These are phyloP conservation scores for Yueomyces sp. DNA, from an alignment of 805 yeast genomes.

Conservation along the genomic window DNA sequence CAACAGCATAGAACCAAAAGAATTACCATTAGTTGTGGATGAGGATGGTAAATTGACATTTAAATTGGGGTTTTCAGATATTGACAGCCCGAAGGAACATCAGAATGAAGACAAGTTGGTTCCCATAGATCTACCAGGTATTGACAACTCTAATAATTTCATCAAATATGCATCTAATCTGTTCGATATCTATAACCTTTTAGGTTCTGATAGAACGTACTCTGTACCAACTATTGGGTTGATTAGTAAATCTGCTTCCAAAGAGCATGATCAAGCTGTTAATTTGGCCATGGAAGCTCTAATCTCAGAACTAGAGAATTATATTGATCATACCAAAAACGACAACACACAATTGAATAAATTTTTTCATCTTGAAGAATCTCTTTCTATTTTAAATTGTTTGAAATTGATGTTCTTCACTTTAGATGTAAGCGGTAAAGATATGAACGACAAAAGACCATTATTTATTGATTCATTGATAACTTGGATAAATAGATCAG, in stretches of 20 bases:
- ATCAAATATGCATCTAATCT: slow-evolving; percentile 34
- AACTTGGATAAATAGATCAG: slow-evolving; percentile 59
- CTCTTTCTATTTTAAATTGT: slow-evolving; percentile 42
- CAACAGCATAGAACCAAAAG: slow-evolving; percentile 9
- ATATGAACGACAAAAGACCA: slow-evolving; percentile 12
- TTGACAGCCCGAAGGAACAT: too few relatives aligned
- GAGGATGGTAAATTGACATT: slow-evolving; percentile 25
- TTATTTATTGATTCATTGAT: slow-evolving; percentile 32
- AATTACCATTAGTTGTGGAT: slow-evolving; percentile 6
- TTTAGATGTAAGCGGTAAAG: slow-evolving; percentile 17
- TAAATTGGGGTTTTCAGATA: slow-evolving; percentile 16
- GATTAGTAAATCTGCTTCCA: slow-evolving; percentile 20
- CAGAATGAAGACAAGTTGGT: slow-evolving; percentile 7
- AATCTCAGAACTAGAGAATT: slow-evolving; percentile 23
- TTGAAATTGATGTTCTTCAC: slow-evolving; percentile 35
- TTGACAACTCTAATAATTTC: slow-evolving; percentile 31
- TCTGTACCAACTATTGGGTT: slow-evolving; percentile 29
- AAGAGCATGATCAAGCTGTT: slow-evolving; percentile 26
- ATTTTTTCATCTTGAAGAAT: slow-evolving; percentile 30
- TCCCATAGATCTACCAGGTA: slow-evolving; percentile 28
- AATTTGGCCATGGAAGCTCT: slow-evolving; percentile 25
- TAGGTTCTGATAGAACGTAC: slow-evolving; percentile 32
- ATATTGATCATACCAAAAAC: slow-evolving; percentile 20
- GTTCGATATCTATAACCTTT: slow-evolving; percentile 39
- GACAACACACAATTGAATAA: slow-evolving; percentile 18